Evolutionary conservation across 106 monocot species (phyloP), one percentile per base, ranked within the genome.

Genomic region (Dioscorea alata): DNA sequence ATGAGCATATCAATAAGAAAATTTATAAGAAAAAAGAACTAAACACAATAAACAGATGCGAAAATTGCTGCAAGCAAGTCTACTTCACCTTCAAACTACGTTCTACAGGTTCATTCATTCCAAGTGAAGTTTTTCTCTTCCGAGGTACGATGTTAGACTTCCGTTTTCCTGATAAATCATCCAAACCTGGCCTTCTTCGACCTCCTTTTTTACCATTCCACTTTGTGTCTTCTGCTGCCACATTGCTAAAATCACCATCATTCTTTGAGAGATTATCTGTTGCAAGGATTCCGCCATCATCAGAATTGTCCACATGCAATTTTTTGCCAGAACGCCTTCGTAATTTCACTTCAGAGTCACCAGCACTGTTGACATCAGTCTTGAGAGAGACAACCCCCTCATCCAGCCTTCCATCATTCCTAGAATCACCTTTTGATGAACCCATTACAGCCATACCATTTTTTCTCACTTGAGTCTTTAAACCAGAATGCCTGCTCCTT

Each of bases 341-440:
- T 8, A 76, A 48, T 69, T 82, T 85, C 28, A 52, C 70, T 28
- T 82, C 80, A n/a, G 78, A 85, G 66, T 78, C 76, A 69, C 72
- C 75, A 0, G 22, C 14, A 49, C 23, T 59, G 48, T 83, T 76
- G 61, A 57, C 23, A 28, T 77, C 76, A 74, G 78, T 79, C 69
- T 83, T 52, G 56, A 61, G 32, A 24, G 35, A 57, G 56, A 51
- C 33, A 61, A 35, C 73, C 69, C 28, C 18, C 57, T 51, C 48
- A 48, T 15, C 48, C 53, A 56, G 53, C 16, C 52, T 20, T 61
- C 35, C 71, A 20, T 81, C 70, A 33, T 69, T 13, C 16, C 22
- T 58, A 18, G 54, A 33, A 12, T 50, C 17, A 15, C 22, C n/a
- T 48, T 63, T 63, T 67, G 61, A n/a, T 33, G 20, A 12, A 7